phyloP scores from a whole-genome alignment of 768 basidiomycete species.

The Mycena pura region DNA sequence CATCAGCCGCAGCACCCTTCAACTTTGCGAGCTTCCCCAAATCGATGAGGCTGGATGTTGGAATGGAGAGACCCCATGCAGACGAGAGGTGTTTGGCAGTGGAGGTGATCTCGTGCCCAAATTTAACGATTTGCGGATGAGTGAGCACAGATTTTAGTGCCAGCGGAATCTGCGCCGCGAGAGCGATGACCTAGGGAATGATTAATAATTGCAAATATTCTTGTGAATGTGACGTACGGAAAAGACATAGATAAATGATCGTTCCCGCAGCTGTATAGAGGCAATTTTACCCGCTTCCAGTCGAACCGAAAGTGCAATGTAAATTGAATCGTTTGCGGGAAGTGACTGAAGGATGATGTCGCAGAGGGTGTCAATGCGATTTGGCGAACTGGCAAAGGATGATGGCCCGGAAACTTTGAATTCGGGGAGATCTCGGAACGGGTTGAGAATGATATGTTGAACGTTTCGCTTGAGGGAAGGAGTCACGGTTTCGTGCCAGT shows the following conservation, averaged over 20 bases:
- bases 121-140: conserved; percentile 9
- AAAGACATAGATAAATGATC: not conserved
- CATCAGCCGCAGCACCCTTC: conserved; percentile 1
- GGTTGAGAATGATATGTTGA: conserved; percentile 19
- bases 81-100: not conserved
- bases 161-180: not conserved
- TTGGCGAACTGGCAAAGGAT: not conserved
- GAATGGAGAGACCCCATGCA: not conserved
- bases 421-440: conserved; percentile 10
- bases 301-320: not conserved
- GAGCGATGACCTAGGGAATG: not conserved
- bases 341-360: conserved; percentile 5
- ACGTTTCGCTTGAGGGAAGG: conserved; percentile 17
- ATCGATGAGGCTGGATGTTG: conserved; percentile 10
- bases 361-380: not conserved
- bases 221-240: not conserved
- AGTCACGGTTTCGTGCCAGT: conserved; percentile 19
- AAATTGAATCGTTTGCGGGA: not conserved
- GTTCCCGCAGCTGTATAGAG: not conserved
- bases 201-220: not conserved
- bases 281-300: not conserved
- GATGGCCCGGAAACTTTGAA: not conserved
- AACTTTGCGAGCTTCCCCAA: conserved; percentile 9
- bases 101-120: conserved; percentile 8
- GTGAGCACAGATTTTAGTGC: conserved; percentile 10